These are phyloP conservation scores for Coniella lustricola DNA, from an alignment of 2,329 filamentous ascomycete genomes.

Conservation along the genomic window DNA sequence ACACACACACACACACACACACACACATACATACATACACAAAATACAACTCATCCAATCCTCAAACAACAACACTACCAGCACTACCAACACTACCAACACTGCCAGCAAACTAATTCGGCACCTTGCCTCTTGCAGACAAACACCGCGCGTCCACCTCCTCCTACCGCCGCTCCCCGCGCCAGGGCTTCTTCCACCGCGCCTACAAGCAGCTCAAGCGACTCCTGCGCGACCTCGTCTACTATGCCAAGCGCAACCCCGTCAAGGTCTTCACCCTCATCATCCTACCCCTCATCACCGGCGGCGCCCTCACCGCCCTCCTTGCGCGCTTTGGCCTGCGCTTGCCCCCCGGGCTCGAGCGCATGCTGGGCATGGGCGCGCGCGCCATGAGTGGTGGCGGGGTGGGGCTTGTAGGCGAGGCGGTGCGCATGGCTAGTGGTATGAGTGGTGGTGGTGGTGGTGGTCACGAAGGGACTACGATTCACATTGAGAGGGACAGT, in stretches of 20 bases:
- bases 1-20: too few species aligned
- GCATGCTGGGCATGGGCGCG: conserved; percentile 48
- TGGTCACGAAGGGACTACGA: conserved; percentile 15
- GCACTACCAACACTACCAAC: too few species aligned
- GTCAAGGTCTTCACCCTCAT: conserved; percentile 82
- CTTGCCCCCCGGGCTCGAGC: conserved; percentile 58
- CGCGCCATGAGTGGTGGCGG: conserved; percentile 41
- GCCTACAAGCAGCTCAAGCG: conserved; percentile 70
- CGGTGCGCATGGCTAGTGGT: conserved; percentile 44
- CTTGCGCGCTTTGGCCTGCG: conserved; percentile 73
- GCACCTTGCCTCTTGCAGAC: too few species aligned
- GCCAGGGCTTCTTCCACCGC: conserved; percentile 68
- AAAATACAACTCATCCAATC: too few species aligned
- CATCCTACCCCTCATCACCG: conserved; percentile 79
- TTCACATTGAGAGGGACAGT: conserved; percentile 29
- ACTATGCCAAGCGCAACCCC: conserved; percentile 77
- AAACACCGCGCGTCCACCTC: conserved; percentile 30
- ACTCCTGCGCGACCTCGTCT: conserved; percentile 71
- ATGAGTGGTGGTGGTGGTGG: conserved; percentile 21
- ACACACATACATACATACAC: too few species aligned
- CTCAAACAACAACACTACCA: too few species aligned
- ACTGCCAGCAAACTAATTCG: too few species aligned
- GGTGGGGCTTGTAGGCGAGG: conserved; percentile 44
- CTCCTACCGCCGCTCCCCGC: conserved; percentile 76
- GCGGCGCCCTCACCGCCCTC: conserved; percentile 72